Evolutionary conservation across 805 yeast species (phyloP), one percentile per base, ranked within the genome.

Genomic region (Teunomyces lycoperdinae): DNA sequence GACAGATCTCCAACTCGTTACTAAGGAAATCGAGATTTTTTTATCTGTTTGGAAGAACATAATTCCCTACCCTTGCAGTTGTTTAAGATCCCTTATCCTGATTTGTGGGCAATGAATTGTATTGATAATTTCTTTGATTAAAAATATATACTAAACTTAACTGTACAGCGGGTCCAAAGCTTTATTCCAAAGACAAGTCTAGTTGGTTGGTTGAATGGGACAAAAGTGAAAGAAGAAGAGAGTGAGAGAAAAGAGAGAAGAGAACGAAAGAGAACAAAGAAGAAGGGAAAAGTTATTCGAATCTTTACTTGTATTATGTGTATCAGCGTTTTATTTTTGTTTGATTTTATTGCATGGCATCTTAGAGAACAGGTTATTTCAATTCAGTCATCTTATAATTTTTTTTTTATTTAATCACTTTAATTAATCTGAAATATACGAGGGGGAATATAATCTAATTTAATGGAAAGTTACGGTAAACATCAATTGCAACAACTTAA

Each of bases 1-100:
- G 77, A 73, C 64, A 84, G 89, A 79, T 84, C 90, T 51, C 89
- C 90, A 70, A 78, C 85, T 54, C 83, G 89, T 73, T 84, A 81
- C 67, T 81, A 71, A 70, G 9, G 16, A 24, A 24, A 27, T 20
- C n/a, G 30, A 17, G 51, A 10, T 26, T 40, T 20, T 36, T 44
- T 29, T 40, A 38, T 14, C 46, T 32, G 28, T 16, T 40, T 42
- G 43, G 29, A 42, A 26, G 11, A 44, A 38, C 24, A 4, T 20
- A 40, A 40, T 26, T 24, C 14, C 41, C 41, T 24, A 24, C 28
- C 41, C 41, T 38, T 20, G 16, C 30, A 29, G 41, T 38, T 29
- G 41, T 38, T 20, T 38, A 26, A 38, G 41, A 38, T 38, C 41
- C 41, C 41, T 38, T 38, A 38, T 38, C 41, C 41, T 38, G 41